phyloP scores from a whole-genome alignment of 305 asterid genomes.

The Solanum aculeatissimum region DNA sequence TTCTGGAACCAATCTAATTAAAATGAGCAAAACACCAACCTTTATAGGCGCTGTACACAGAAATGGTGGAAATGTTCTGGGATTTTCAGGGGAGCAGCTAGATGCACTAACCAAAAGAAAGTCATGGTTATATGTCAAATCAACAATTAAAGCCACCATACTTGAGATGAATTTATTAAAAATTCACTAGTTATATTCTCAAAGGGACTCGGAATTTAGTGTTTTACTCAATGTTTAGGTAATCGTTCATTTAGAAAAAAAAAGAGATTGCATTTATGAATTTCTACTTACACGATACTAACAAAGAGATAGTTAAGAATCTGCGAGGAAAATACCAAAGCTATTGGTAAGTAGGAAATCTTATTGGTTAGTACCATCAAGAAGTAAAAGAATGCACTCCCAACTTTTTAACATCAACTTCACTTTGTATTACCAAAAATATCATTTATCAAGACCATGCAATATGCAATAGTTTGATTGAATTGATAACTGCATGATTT shows the following conservation, averaged over 20 bases:
- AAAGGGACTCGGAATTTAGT: neutral
- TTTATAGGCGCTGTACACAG: conserved; percentile 77
- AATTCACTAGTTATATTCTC: neutral
- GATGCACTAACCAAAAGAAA: conserved; percentile 38
- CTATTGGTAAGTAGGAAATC: neutral
- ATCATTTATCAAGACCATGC: neutral
- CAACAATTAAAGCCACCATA: neutral
- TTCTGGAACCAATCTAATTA: neutral
- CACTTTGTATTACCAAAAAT: neutral
- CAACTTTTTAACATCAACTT: neutral
- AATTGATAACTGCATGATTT: neutral
- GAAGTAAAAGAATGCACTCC: neutral
- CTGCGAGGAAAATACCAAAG: neutral
- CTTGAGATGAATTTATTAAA: neutral
- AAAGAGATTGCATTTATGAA: neutral
- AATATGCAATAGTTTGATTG: neutral
- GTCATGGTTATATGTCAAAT: neutral
- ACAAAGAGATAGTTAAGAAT: neutral
- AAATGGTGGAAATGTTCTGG: conserved; percentile 48
- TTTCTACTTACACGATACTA: neutral
- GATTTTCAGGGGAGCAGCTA: conserved; percentile 49
- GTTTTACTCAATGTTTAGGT: neutral
- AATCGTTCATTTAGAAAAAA: neutral
- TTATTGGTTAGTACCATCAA: neutral
- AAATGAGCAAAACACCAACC: conserved; percentile 24